Conservation (phyloP, 2,329 filamentous ascomycete species). For the Penicillium glabrum region DNA sequence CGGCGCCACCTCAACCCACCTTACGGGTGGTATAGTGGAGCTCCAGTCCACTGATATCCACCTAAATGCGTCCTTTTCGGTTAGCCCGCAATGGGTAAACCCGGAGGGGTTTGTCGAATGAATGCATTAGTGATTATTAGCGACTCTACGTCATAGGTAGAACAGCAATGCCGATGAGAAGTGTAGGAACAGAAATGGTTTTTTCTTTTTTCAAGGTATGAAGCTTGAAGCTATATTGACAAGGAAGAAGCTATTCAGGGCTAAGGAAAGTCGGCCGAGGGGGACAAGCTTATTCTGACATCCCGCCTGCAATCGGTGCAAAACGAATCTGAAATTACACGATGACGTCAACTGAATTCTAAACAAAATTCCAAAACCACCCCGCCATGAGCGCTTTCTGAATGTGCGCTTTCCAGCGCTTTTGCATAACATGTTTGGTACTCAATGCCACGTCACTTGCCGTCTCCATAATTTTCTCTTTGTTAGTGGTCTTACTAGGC, state of each 20-base stretch:
- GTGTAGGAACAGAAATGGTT: neutral
- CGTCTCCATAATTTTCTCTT: neutral
- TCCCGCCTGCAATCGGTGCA: too few relatives aligned
- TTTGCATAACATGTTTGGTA: neutral
- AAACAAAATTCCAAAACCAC: neutral
- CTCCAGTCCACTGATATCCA: neutral
- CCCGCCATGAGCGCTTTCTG: neutral
- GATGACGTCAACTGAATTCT: neutral
- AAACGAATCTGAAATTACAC: neutral
- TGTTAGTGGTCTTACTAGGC: neutral
- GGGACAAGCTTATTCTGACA: neutral
- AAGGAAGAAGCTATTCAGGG: neutral
- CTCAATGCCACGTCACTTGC: conserved; percentile 1
- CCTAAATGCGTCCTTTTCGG: neutral
- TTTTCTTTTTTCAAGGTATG: neutral
- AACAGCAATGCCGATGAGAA: neutral
- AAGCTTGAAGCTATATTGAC: neutral
- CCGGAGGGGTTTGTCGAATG: neutral
- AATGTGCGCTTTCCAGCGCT: neutral
- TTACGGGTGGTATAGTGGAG: neutral
- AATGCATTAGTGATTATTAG: neutral
- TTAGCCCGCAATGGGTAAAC: conserved; percentile 4
- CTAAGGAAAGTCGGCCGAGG: neutral
- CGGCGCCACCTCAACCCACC: neutral
- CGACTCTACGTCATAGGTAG: neutral